phyloP scores from a whole-genome alignment of 345 rosid species.

The Boechera stricta region DNA sequence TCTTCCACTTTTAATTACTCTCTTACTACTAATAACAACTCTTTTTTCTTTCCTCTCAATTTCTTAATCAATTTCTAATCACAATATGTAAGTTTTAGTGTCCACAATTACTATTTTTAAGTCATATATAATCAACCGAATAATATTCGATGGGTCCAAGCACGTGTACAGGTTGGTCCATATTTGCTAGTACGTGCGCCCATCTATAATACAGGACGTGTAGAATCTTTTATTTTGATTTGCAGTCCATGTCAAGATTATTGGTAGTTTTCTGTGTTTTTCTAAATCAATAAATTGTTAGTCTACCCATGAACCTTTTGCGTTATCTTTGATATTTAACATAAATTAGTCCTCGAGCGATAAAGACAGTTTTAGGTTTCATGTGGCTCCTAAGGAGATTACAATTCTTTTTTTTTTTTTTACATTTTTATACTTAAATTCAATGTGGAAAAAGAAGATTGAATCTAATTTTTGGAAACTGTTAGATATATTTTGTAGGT shows the following conservation, averaged over 20 bases:
- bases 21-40: slow-evolving; percentile 28
- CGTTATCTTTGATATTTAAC: neutral
- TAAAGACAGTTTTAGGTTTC: neutral
- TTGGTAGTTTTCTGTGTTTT: neutral
- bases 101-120: slow-evolving; percentile 13
- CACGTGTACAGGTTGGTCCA: slow-evolving; percentile 69
- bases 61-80: neutral
- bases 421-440: neutral
- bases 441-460: neutral
- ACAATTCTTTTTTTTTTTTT: neutral
- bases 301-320: neutral
- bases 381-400: neutral
- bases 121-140: neutral
- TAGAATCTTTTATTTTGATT: slow-evolving; percentile 8
- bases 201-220: slow-evolving; percentile 24
- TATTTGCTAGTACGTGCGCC: slow-evolving; percentile 46
- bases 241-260: slow-evolving; percentile 4
- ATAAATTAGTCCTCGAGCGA: neutral
- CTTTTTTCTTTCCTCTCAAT: neutral
- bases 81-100: neutral
- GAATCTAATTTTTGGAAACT: neutral
- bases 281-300: neutral
- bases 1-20: slow-evolving; percentile 30
- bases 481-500: neutral
- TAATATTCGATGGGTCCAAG: slow-evolving; percentile 37